A percentile compares a stretch with the other conserved stretches of the same genome.
phyloP scores from a whole-genome alignment of 2,329 filamentous ascomycete species.

The Calonectria ilicicola region DNA sequence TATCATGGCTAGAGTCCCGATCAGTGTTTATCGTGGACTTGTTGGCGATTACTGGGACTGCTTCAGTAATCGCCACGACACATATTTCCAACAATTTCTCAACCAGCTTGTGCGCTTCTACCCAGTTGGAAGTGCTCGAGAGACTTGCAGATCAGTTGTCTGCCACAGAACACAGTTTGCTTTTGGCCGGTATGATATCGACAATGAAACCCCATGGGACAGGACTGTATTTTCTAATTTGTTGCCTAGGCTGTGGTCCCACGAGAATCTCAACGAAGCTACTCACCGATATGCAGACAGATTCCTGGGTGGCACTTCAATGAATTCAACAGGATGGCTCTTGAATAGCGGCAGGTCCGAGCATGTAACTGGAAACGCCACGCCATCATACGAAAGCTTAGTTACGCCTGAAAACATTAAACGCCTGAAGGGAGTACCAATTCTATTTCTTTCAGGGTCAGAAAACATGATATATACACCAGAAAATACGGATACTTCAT shows the following conservation, averaged over 20 bases:
- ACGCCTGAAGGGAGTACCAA: constrained; percentile 63
- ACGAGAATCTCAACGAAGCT: constrained; percentile 73
- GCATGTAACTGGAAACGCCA: constrained; percentile 62
- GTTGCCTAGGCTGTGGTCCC: constrained; percentile 63
- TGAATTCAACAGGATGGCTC: constrained; percentile 67
- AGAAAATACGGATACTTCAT: constrained; percentile 39
- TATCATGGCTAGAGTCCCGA: constrained; percentile 24
- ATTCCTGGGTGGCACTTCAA: constrained; percentile 70
- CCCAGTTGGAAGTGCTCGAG: constrained; percentile 60
- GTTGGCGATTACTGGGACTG: constrained; percentile 34
- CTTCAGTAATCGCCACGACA: constrained; percentile 31
- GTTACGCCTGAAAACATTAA: constrained; percentile 62
- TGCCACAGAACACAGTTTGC: constrained; percentile 73
- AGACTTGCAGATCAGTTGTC: constrained; percentile 71
- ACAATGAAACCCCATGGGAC: too few species aligned
- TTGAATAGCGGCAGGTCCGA: constrained; percentile 67
- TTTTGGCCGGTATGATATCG: constrained; percentile 62
- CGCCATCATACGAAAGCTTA: constrained; percentile 58
- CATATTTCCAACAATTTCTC: constrained; percentile 61
- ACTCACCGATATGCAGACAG: constrained; percentile 72
- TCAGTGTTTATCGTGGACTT: constrained; percentile 25
- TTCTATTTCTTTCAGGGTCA: constrained; percentile 51
- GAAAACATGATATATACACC: constrained; percentile 37
- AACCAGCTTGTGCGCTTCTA: constrained; percentile 70
- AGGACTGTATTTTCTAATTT: background rate